Conservation (phyloP, 768 basidiomycete genomes). For the Kwoniella dendrophila region DNA sequence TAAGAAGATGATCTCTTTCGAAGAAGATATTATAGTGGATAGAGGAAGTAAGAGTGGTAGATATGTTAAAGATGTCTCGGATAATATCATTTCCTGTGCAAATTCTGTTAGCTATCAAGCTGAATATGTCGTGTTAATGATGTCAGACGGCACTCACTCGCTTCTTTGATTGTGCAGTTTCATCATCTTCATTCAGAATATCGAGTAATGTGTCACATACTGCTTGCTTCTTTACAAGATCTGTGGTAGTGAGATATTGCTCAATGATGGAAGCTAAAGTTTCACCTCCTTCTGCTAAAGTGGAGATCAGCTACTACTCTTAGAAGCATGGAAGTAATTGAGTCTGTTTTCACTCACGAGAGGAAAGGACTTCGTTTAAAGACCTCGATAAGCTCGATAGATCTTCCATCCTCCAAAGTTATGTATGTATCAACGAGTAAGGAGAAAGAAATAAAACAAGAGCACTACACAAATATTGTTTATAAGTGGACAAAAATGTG, state of each 20-base stretch:
- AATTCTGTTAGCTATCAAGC: not conserved
- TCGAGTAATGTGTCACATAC: conserved; percentile 16
- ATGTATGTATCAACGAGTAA: not conserved
- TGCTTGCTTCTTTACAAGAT: not conserved
- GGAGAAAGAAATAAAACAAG: not conserved
- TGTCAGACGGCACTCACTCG: conserved; percentile 4
- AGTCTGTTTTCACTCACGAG: conserved; percentile 4
- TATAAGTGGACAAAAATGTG: not conserved
- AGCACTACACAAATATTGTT: not conserved
- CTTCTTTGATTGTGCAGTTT: not conserved
- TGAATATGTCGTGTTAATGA: not conserved
- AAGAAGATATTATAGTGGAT: not conserved
- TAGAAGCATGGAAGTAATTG: not conserved
- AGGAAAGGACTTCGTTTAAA: not conserved
- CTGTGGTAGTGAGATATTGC: not conserved
- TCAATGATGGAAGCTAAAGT: conserved; percentile 16
- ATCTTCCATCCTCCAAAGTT: not conserved
- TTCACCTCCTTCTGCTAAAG: conserved; percentile 7
- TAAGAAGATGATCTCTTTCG: not conserved
- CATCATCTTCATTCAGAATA: conserved; percentile 7
- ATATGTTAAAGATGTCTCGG: conserved; percentile 24
- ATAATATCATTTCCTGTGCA: conserved; percentile 18
- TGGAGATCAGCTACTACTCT: not conserved
- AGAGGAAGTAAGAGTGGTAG: conserved; percentile 33
- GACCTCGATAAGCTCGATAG: not conserved